A percentile compares a stretch with the other conserved stretches of the same genome.
These are phyloP conservation scores for Trifolium dubium DNA, from an alignment of 306 rosid genomes.

Conservation along the genomic window DNA sequence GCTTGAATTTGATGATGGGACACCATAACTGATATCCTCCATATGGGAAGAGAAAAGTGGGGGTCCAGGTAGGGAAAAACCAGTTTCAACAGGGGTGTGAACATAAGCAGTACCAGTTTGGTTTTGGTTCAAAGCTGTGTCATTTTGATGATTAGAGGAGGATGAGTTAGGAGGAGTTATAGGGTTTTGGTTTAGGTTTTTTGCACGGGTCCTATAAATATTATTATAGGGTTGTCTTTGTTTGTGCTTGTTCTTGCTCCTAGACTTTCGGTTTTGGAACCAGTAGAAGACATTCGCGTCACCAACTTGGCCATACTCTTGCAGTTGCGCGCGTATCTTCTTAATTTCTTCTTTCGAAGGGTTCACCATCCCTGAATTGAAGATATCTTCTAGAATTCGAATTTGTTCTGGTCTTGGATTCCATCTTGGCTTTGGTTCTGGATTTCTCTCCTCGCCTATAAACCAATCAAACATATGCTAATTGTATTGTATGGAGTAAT, in stretches of 20 bases:
- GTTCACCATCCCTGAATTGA: constrained; percentile 96
- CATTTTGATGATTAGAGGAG: constrained; percentile 56
- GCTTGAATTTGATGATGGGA: constrained; percentile 37
- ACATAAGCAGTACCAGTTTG: constrained; percentile 33
- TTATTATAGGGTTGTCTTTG: constrained; percentile 35
- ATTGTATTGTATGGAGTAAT: too few relatives aligned
- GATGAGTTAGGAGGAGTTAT: constrained; percentile 34
- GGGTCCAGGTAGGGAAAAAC: constrained; percentile 26
- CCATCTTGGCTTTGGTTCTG: constrained; percentile 96
- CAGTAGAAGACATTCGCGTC: constrained; percentile 98
- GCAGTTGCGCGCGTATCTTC: constrained; percentile 74
- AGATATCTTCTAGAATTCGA: constrained; percentile 81
- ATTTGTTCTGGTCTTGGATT: constrained; percentile 94
- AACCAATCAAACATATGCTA: too few relatives aligned
- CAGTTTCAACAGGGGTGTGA: constrained; percentile 43
- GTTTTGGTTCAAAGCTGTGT: constrained; percentile 43
- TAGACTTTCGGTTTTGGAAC: constrained; percentile 95
- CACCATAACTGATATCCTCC: not conserved
- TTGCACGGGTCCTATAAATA: constrained; percentile 42
- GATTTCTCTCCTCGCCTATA: constrained; percentile 67
- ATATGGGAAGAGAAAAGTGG: constrained; percentile 44
- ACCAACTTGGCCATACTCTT: constrained; percentile 93
- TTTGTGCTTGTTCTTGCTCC: constrained; percentile 89
- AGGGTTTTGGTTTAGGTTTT: constrained; percentile 41
- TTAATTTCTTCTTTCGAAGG: constrained; percentile 93